Conservation (phyloP, 139 green algal genomes). For the Microglena sp. region DNA sequence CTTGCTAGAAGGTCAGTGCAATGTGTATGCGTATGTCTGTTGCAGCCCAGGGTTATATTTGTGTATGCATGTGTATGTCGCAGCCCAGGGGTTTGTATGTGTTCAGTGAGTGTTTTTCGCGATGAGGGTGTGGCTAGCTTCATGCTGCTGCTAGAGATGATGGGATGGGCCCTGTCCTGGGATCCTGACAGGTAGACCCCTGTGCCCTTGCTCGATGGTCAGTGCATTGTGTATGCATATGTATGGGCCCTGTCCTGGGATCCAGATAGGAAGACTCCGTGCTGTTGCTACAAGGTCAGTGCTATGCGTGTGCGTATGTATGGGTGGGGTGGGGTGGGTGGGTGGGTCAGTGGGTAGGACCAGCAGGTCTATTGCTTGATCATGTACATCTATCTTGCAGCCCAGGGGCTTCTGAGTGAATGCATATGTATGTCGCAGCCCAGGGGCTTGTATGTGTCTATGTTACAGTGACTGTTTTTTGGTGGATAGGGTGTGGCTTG, state of each 20-base stretch:
- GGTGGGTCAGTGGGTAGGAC: not conserved
- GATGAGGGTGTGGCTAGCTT: constrained; percentile 20
- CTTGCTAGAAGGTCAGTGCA: too few species aligned
- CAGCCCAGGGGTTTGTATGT: not conserved
- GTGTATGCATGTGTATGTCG: constrained; percentile 1
- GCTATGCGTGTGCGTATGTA: too few species aligned
- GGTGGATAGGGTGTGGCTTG: constrained; percentile 14
- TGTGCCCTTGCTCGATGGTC: not conserved
- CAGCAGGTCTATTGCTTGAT: too few species aligned
- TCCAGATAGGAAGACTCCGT: constrained; percentile 6
- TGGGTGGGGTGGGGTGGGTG: too few species aligned
- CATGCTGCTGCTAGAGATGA: constrained; percentile 25
- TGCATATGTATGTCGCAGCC: constrained; percentile 1
- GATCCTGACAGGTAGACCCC: constrained; percentile 13
- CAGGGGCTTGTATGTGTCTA: not conserved
- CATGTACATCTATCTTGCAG: too few species aligned
- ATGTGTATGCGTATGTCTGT: too few species aligned
- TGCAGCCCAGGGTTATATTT: too few species aligned
- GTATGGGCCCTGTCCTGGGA: constrained; percentile 28
- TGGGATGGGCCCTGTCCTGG: constrained; percentile 27
- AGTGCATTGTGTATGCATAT: too few species aligned
- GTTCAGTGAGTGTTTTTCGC: not conserved
- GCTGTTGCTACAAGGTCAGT: not conserved
- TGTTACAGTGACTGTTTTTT: not conserved
- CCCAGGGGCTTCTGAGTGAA: too few species aligned